Evolutionary conservation across 163 green algal species (phyloP), one percentile per base, ranked within the genome.

Genomic region (Prototheca wickerhamii): DNA sequence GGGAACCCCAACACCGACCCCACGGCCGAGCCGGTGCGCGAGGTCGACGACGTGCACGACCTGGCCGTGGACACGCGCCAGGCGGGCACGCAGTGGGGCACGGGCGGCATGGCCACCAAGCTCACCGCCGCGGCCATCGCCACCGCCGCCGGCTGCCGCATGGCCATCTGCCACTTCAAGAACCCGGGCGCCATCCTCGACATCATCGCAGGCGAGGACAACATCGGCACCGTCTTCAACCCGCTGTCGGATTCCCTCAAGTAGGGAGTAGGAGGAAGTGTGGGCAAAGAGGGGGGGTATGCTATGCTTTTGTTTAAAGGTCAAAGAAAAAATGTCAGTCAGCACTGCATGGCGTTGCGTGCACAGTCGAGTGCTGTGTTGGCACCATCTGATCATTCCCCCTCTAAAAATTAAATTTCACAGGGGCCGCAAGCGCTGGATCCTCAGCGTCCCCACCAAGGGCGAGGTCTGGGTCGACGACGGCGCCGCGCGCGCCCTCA

Each of bases 101-200:
- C 89, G 5, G 88, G 89, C 10, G 90, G 91, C 58, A 96, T 96
- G 91, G 82, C 80, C 29, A 96, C 91, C 52, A 96, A 97, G 79
- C 80, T 97, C 29, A 95, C 90, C 2, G 91, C 90, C 23, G 90
- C 87, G 7, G 82, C 86, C 58, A 91, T 97, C 58, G 89, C 89
- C 25, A 91, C 84, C 4, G 86, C 91, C 6, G 89, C 87, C 0
- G 91, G 90, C 30, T 91, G 81, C 71, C 82, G 77, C 51, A 87
- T 90, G 73, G 85, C 73, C 37, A 94, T 96, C 60, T 91, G 83
- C 76, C 72, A 76, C 43, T 61, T 60, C 25, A 60, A 30, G 20
- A 25, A 74, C 23, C 72, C 72, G 20, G 1, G 82, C 42, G 71
- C 61, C 31, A 88, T 94, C 21, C 53, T 72, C 30, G 56, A 53